Percentiles rank a stretch among this genome's conserved stretches.
These are phyloP conservation scores for Zoysia japonica DNA, from an alignment of 176 grass and related monocot genomes.

Conservation along the genomic window DNA sequence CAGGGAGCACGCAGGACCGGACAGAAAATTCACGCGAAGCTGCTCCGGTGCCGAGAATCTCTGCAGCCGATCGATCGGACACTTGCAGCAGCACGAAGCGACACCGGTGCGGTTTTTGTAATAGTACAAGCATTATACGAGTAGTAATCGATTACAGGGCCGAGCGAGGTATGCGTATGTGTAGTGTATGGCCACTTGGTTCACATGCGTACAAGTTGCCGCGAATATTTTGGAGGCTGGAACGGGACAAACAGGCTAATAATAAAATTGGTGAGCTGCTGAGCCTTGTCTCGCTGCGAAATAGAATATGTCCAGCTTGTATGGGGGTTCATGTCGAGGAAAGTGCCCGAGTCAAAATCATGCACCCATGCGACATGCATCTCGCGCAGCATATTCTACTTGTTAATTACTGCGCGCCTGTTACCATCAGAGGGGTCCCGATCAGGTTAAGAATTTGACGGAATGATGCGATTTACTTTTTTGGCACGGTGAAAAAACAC, in stretches of 20 bases:
- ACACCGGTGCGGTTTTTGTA: not conserved
- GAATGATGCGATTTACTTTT: not conserved
- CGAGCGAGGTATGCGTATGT: not conserved
- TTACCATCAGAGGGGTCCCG: not conserved
- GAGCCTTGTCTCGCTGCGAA: not conserved
- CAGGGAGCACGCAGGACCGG: not conserved
- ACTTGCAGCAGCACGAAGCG: not conserved
- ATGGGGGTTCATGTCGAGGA: not conserved
- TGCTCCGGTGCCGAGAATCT: not conserved
- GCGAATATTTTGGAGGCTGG: not conserved
- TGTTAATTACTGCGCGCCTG: not conserved
- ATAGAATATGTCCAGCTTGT: not conserved
- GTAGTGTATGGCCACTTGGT: slow-evolving; percentile 10
- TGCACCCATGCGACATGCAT: not conserved
- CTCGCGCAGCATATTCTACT: slow-evolving; percentile 23
- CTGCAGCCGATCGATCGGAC: not conserved
- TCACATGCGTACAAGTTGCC: not conserved
- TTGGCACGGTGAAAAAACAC: slow-evolving; percentile 8
- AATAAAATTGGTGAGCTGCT: not conserved
- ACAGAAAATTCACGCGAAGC: not conserved
- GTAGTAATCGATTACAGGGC: not conserved
- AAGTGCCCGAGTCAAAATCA: slow-evolving; percentile 2
- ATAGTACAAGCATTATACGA: not conserved
- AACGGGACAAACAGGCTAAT: not conserved
- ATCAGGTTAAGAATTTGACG: not conserved